Base-by-base conservation (phyloP, 106 monocot species). In the Dendrobium huoshanense region DNA sequence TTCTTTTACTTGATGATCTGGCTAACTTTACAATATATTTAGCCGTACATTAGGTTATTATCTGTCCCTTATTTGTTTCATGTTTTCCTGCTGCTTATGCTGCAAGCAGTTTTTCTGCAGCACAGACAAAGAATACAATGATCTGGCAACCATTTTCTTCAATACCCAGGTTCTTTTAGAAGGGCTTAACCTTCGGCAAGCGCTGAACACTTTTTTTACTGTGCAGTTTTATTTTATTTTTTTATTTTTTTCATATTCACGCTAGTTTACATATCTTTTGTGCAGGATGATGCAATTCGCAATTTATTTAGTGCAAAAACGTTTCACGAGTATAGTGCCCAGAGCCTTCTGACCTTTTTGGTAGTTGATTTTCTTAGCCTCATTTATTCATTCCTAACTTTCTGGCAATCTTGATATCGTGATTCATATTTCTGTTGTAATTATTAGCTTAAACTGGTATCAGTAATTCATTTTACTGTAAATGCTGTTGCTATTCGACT, bases 221-320 rank as follows among this genome's bases (percentile, higher is more conserved):
- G 7, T 15, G 22, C 15, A n/a, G 18, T 72, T 15, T 15, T 37
- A n/a, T n/a, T n/a, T n/a, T n/a, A n/a, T n/a, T 33, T 70, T 56
- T 47, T 55, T 72, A 4, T 4, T 37, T 33, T 70, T 56, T 47
- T 55, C 29, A 40, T 37, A 20, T 43, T 55, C 49, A 54, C 78
- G 31, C 48, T 59, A 17, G 61, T 48, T 19, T 29, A n/a, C 68
- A 20, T 67, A 61, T 82, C 22, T 78, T 45, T 58, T 25, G 72
- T 82, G 75, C 89, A 97, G 98, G 98, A 98, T 91, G 98, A 98
- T 90, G 98, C 98, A 47, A 98, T 98, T 75, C 88, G 98, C 29
- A 98, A 98, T 91, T 82, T 98, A 83, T 98, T 98, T 80, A 98
- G 98, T 83, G 98, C 98, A 83, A 98, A 94, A 83, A 98, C 98